Evolutionary conservation across 495 filamentous ascomycete genomes (phyloP).

Genomic region (Ascobolus immersus): DNA sequence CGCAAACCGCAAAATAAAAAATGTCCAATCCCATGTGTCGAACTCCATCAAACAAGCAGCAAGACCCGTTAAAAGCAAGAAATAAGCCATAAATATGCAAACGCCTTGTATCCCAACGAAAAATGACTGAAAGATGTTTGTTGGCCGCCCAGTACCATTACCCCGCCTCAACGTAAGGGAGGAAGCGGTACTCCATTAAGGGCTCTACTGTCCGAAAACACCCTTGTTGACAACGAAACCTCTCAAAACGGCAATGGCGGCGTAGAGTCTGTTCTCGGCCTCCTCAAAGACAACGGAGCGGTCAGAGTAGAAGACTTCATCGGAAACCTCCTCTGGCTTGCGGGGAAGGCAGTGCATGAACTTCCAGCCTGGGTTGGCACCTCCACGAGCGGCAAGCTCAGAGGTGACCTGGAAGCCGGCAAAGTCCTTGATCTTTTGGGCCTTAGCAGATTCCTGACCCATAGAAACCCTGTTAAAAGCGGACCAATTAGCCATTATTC

Average conservation of each 20-base stretch:
- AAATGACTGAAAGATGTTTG: not conserved
- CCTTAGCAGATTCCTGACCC: constrained; percentile 74
- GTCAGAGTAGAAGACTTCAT: constrained; percentile 75
- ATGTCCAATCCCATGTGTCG: too few relatives aligned
- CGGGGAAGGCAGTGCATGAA: constrained; percentile 99
- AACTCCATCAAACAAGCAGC: not conserved
- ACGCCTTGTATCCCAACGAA: not conserved
- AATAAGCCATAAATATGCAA: not conserved
- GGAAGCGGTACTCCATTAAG: not conserved
- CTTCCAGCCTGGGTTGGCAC: constrained; percentile 72
- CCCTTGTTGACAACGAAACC: constrained; percentile 82
- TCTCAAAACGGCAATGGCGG: constrained; percentile 62
- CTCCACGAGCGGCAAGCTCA: constrained; percentile 55
- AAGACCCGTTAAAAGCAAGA: too few relatives aligned
- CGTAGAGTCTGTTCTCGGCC: constrained; percentile 83
- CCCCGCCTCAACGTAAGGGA: not conserved
- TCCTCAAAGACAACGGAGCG: constrained; percentile 73
- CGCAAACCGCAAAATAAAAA: too few relatives aligned
- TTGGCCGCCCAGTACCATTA: not conserved
- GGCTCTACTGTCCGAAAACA: constrained; percentile 24
- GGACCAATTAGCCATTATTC: not conserved
- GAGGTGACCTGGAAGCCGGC: constrained; percentile 70
- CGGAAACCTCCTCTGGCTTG: constrained; percentile 75
- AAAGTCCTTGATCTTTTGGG: constrained; percentile 53
- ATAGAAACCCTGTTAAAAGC: constrained; percentile 29